Evolutionary conservation across 2,329 filamentous ascomycete genomes (phyloP), one percentile per base, ranked within the genome.

Genomic region (Xylariaceae sp.): DNA sequence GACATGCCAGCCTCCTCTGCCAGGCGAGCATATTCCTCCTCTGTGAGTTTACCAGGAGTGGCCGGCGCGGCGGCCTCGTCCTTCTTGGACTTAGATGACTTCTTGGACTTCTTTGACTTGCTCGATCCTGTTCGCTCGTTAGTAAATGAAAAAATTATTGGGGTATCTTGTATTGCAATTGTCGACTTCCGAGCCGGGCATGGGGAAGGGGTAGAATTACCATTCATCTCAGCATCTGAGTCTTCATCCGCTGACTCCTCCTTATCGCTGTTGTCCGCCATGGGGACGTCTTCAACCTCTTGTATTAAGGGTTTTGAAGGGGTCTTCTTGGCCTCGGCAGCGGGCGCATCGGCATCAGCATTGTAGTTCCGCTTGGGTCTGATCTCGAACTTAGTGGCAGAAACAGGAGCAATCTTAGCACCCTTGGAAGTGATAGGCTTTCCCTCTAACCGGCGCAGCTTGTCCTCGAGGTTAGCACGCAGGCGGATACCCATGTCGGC

Each of bases 291-390:
- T 65, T 75, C 69, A 55, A 73, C 70, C 62, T 72, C 71, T 60
- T 73, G 70, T 61, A 73, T 72, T 61, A 73, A 57, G 45, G 78
- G 75, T 68, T 78, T 75, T 57, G 71, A 72, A 9, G 69, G 64
- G 18, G 69, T 71, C 61, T 72, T 72, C 52, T 72, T 71, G 30
- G 75, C 68, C 47, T 73, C 71, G 34, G 77, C 77, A 11, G 79
- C 80, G 54, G 97, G 78, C 64, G 92, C 93, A 75, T 99, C 94
- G 56, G 91, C 94, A 72, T 97, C 92, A 53, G 85, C 82, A 75
- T 97, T 97, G 82, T 99, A 99, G 76, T 93, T 94, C 72, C 90
- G 84, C 9, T 89, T 89, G 75, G 97, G 91, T 78, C 95, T 96
- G 71, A 99, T 82, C 64, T 92, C 89, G 82, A 90, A 95, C 77